Conservation (phyloP, 176 grass and related monocot genomes). For the Oryza meridionalis region DNA sequence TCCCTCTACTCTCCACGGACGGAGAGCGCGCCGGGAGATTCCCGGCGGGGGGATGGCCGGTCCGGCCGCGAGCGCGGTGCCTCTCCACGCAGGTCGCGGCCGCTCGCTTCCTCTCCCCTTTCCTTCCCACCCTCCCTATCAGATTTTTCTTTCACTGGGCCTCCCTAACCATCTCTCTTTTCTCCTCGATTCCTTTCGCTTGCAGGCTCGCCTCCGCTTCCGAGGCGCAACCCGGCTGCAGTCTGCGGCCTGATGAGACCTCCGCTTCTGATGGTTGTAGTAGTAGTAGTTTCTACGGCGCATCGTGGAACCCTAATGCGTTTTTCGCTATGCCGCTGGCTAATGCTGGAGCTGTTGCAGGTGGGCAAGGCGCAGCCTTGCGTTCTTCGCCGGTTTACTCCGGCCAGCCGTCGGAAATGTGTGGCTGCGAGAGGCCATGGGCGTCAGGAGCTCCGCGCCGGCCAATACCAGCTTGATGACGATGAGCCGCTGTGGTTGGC, state of each 20-base stretch:
- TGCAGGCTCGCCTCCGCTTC: slow-evolving; percentile 19
- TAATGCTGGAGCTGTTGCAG: slow-evolving; percentile 28
- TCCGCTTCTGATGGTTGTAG: slow-evolving; percentile 29
- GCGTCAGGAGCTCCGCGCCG: slow-evolving; percentile 4
- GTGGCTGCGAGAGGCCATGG: slow-evolving; percentile 11
- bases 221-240: neutral
- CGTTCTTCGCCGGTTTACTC: slow-evolving; percentile 1
- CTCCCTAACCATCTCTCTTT: neutral
- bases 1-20: neutral
- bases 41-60: neutral
- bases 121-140: neutral
- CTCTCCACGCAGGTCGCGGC: slow-evolving; percentile 12
- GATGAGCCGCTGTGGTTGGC: slow-evolving; percentile 50
- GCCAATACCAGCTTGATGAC: slow-evolving; percentile 43
- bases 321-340: neutral
- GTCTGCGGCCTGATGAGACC: neutral
- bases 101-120: neutral
- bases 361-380: neutral
- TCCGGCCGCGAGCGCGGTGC: slow-evolving; percentile 20
- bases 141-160: neutral
- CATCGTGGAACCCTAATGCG: neutral
- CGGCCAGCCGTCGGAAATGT: neutral
- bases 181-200: neutral
- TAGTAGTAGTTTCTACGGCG: slow-evolving; percentile 12
- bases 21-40: neutral